Evolutionary conservation across 2,329 filamentous ascomycete species (phyloP).

Genomic region (Xylaria sp.): DNA sequence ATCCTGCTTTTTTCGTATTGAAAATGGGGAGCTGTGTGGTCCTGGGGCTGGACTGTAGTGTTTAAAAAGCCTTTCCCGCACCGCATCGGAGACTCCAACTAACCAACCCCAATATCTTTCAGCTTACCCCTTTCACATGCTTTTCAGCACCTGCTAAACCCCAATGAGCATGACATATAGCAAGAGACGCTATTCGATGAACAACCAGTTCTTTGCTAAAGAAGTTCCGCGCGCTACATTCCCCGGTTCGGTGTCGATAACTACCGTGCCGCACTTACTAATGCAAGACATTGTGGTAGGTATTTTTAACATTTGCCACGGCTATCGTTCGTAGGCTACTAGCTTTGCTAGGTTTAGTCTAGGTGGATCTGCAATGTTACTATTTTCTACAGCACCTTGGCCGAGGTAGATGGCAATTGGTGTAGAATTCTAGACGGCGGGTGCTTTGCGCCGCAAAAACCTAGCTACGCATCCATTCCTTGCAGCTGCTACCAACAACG

Average conservation of each 20-base stretch:
- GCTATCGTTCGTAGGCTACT: slow-evolving; percentile 5
- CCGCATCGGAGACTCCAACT: slow-evolving; percentile 11
- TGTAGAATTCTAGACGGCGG: neutral
- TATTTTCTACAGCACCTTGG: neutral
- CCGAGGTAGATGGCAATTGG: no score
- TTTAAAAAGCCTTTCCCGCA: slow-evolving; percentile 10
- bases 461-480: neutral
- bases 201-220: neutral
- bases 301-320: slow-evolving; percentile 16
- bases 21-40: slow-evolving; percentile 18
- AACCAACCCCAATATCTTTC: neutral
- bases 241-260: neutral
- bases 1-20: slow-evolving; percentile 12
- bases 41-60: neutral
- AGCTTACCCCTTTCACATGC: slow-evolving; percentile 10
- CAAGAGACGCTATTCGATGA: neutral
- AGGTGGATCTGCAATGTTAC: slow-evolving; percentile 1
- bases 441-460: neutral
- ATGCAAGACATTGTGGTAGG: slow-evolving; percentile 24
- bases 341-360: neutral
- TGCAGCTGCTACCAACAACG: neutral
- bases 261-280: slow-evolving; percentile 13
- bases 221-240: neutral
- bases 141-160: slow-evolving; percentile 7
- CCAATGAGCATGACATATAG: neutral